Evolutionary conservation across 768 basidiomycete species (phyloP), one percentile per base, ranked within the genome.

Genomic region (Termitomyces bulborhizus): DNA sequence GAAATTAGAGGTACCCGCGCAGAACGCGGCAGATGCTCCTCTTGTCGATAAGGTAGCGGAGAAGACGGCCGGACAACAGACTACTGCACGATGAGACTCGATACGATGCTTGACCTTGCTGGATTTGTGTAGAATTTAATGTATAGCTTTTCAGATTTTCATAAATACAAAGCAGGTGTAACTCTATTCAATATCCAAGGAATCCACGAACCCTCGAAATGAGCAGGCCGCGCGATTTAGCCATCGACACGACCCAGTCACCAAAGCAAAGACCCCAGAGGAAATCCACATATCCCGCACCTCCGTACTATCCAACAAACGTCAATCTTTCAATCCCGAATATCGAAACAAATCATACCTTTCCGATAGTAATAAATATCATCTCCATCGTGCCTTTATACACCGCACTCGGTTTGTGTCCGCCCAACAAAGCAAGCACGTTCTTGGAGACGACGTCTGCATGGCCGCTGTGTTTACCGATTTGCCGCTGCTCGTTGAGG

Each of bases 1-100:
- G 46, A 83, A 80, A 65, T 75, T 87, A 47, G 86, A 84, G 63
- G 80, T 95, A 15, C 88, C 86, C 0, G 88, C 92, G n/a, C 85
- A 85, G 4, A 80, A 90, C 62, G 86, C 88, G 0, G 82, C 87
- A 0, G 92, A 94, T 60, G 85, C 88, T 0, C 68, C 80, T 9
- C 60, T 90, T 9, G 73, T 83, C 12, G 85, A 90, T 60, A 76
- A 78, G 54, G 67, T 84, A 13, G 66, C 74, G 39, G 78, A 87
- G 69, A 84, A 80, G 66, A 67, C 73, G 5, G 81, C 74, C 8
- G 81, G 78, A 8, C 78, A 78, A 58, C 85, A 85, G 66, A 85
- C 84, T 11, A 86, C 84, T 15, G 88, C 86, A 4, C 72, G 77
- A 51, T 80, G 32, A 60, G 3, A 42, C 29, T 44, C 13, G 26